phyloP scores from a whole-genome alignment of 805 yeast genomes.

The Monosporozyma siamensis region DNA sequence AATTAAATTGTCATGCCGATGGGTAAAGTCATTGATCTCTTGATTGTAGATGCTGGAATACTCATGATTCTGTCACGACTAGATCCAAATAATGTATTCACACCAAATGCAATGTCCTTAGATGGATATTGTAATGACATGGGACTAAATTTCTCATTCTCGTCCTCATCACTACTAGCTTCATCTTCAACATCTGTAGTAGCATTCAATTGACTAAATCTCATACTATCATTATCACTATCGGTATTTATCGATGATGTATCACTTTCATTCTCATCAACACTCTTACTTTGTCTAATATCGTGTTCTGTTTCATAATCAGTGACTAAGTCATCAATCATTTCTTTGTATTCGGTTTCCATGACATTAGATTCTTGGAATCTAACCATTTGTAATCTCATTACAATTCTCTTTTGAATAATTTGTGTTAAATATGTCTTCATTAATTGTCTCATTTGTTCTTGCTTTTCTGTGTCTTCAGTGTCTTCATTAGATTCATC shows the following conservation, averaged over 20 bases:
- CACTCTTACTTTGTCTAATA: neutral
- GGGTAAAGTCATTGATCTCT: constrained; percentile 26
- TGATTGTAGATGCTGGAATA: constrained; percentile 12
- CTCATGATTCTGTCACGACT: constrained; percentile 15
- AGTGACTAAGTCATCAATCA: neutral
- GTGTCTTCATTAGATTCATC: neutral
- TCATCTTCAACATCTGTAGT: constrained; percentile 5
- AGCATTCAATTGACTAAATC: neutral
- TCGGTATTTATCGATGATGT: neutral
- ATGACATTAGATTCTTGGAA: constrained; percentile 14
- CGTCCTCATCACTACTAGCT: neutral
- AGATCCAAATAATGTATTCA: constrained; percentile 1
- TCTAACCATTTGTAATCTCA: constrained; percentile 22
- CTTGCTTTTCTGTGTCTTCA: constrained; percentile 3
- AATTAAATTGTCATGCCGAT: constrained; percentile 22
- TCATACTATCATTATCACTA: constrained; percentile 5
- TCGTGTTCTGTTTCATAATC: constrained; percentile 4
- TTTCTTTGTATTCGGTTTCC: constrained; percentile 6
- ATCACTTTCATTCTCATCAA: constrained; percentile 7
- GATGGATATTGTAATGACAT: constrained; percentile 1
- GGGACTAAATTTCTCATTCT: neutral
- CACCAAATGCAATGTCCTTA: neutral
- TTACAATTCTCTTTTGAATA: constrained; percentile 20
- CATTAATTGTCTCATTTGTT: constrained; percentile 7
- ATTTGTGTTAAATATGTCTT: constrained; percentile 18